Evolutionary conservation across 2,329 filamentous ascomycete genomes (phyloP).

Genomic region (Xylariaceae sp.): DNA sequence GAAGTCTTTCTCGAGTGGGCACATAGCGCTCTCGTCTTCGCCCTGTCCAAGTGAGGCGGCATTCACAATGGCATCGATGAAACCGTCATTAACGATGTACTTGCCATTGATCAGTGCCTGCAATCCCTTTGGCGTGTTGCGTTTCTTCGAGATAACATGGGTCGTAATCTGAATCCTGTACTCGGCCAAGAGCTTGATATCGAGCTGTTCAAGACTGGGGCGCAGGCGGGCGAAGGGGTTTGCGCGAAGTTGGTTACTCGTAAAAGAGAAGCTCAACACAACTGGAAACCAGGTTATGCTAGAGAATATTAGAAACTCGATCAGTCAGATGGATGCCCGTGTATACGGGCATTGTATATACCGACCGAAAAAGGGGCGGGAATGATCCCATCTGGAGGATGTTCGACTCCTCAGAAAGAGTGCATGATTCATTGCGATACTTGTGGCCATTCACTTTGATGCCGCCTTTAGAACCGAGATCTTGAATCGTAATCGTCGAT

Average conservation of each 20-base stretch:
- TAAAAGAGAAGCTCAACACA: constrained; percentile 76
- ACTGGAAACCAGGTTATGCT: constrained; percentile 76
- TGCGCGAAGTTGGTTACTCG: constrained; percentile 62
- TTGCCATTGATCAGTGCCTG: constrained; percentile 79
- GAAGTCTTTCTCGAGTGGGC: constrained; percentile 72
- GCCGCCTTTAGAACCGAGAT: constrained; percentile 78
- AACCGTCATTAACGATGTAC: constrained; percentile 69
- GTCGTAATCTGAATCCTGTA: constrained; percentile 70
- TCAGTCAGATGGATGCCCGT: background rate
- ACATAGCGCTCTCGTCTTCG: constrained; percentile 45
- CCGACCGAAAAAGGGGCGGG: constrained; percentile 55
- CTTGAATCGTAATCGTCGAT: constrained; percentile 68
- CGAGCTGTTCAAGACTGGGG: constrained; percentile 69
- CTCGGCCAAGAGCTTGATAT: constrained; percentile 76
- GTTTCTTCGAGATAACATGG: constrained; percentile 81
- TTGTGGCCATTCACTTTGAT: constrained; percentile 70
- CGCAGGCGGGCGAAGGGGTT: constrained; percentile 60
- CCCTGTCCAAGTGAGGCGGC: constrained; percentile 47
- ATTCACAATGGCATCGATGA: constrained; percentile 64
- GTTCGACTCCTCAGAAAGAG: constrained; percentile 54
- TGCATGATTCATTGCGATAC: constrained; percentile 57
- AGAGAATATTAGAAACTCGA: background rate
- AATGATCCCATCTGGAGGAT: constrained; percentile 69
- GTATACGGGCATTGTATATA: background rate
- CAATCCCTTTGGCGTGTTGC: constrained; percentile 82